These are phyloP conservation scores for Barnettozyma wickerhamii DNA, from an alignment of 805 yeast genomes.

Conservation along the genomic window DNA sequence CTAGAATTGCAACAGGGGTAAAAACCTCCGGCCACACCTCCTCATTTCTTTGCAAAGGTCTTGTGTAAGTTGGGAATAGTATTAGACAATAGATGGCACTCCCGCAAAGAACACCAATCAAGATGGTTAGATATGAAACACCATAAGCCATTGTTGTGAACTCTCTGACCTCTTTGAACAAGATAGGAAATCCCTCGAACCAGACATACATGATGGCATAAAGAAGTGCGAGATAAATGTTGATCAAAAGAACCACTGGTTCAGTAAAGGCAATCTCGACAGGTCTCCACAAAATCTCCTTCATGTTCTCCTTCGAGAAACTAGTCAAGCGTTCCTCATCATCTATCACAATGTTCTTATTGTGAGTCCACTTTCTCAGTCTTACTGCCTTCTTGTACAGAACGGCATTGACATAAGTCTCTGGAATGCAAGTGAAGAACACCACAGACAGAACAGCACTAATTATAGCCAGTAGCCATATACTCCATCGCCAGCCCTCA, in stretches of 20 bases:
- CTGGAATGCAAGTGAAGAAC: slow-evolving; percentile 42
- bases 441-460: slow-evolving; percentile 34
- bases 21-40: slow-evolving; percentile 38
- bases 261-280: slow-evolving; percentile 44
- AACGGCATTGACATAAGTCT: slow-evolving; percentile 42
- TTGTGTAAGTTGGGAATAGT: slow-evolving; percentile 24
- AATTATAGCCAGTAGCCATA: slow-evolving; percentile 45
- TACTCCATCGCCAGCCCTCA: slow-evolving; percentile 49
- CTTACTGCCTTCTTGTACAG: slow-evolving; percentile 44
- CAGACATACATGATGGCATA: slow-evolving; percentile 52
- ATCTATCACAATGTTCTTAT: slow-evolving; percentile 37
- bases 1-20: slow-evolving; percentile 37
- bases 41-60: slow-evolving; percentile 24
- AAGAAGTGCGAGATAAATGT: slow-evolving; percentile 45
- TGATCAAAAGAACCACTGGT: slow-evolving; percentile 52
- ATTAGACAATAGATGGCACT: slow-evolving; percentile 27
- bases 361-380: slow-evolving; percentile 46
- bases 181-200: slow-evolving; percentile 61
- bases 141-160: slow-evolving; percentile 48
- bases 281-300: slow-evolving; percentile 43
- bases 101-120: slow-evolving; percentile 44
- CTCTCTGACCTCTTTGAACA: slow-evolving; percentile 38
- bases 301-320: slow-evolving; percentile 19
- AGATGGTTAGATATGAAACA: slow-evolving; percentile 40
- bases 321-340: slow-evolving; percentile 23